Evolutionary conservation across 495 filamentous ascomycete genomes (phyloP), one percentile per base, ranked within the genome.

Genomic region (Aeminium ludgeri): DNA sequence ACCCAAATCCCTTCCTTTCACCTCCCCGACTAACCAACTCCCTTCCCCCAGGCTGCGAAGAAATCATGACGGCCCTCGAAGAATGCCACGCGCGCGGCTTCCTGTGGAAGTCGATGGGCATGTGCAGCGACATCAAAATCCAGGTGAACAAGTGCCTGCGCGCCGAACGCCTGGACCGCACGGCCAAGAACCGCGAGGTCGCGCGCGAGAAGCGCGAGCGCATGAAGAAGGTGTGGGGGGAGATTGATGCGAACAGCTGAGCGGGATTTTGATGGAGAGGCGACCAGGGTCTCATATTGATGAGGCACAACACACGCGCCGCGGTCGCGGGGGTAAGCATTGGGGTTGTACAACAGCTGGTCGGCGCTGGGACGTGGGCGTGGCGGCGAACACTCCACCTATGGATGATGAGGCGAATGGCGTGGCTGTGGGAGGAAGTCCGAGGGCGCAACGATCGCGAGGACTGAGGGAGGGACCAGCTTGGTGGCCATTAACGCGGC

Each of bases 1-100:
- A 31, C 19, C n/a, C 29, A 11, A 38, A 34, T 10, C 28, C 23
- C 6, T 33, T 36, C 38, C 18, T 40, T 6, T 30, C 29, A 20
- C 20, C 38, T 6, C 30, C 15, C 12, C 11, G 25, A 30, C 47
- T 46, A 30, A 52, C 27, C 10, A 30, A 12, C 23, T 18, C n/a
- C 23, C 38, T 4, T 18, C n/a, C 3, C 13, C 4, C 49, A 97
- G 91, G 75, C 45, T 97, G 89, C 70, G 82, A 86, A 61, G 85
- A 86, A 48, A 70, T 96, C 52, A 94, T 95, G 80, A 73, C 62
- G 15, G 78, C 81, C 36, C 80, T 97, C 43, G 89, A 96, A 40
- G 85, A 93, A 66, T 97, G 89, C 64, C 89, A 97, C 58, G 86
- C 83, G 10, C 70, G 71, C 30, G 87, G 87, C 20, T 96, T 96